Conservation (phyloP, 352 stramenopile genomes). For the Globisporangium echinulatum region DNA sequence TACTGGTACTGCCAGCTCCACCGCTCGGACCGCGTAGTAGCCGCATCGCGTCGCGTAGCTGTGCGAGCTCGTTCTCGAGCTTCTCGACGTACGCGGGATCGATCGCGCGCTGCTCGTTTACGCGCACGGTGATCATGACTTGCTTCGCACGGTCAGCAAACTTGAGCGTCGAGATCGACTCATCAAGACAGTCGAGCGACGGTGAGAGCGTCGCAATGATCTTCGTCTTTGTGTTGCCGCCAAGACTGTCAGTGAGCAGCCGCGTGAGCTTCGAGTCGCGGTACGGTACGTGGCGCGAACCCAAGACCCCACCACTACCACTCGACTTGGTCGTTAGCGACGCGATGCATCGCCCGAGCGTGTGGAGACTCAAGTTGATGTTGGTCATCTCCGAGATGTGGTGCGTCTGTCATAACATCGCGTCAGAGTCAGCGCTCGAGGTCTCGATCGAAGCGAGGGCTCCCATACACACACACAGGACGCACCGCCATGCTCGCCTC, state of each 20-base stretch:
- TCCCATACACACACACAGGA: not conserved
- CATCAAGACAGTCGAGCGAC: conserved; percentile 78
- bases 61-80: conserved; percentile 77
- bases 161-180: conserved; percentile 92
- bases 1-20: conserved; percentile 4
- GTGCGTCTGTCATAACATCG: conserved; percentile 23
- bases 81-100: conserved; percentile 85
- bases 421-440: not conserved
- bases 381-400: conserved; percentile 92
- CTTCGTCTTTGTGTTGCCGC: conserved; percentile 87
- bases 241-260: conserved; percentile 85
- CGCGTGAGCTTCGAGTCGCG: conserved; percentile 92
- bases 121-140: conserved; percentile 81
- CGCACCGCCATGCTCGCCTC: conserved; percentile 69
- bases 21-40: conserved; percentile 24
- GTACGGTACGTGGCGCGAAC: conserved; percentile 80
- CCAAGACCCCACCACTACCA: conserved; percentile 3
- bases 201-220: conserved; percentile 90
- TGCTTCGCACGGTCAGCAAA: conserved; percentile 91
- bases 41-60: conserved; percentile 60
- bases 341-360: conserved; percentile 85
- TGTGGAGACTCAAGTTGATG: conserved; percentile 92
- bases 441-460: not conserved
- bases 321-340: conserved; percentile 46
- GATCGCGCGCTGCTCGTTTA: conserved; percentile 84